Percentiles rank a stretch among this genome's conserved stretches.
These are phyloP conservation scores for Scheffersomyces lignosus DNA, from an alignment of 805 yeast species.

Conservation along the genomic window DNA sequence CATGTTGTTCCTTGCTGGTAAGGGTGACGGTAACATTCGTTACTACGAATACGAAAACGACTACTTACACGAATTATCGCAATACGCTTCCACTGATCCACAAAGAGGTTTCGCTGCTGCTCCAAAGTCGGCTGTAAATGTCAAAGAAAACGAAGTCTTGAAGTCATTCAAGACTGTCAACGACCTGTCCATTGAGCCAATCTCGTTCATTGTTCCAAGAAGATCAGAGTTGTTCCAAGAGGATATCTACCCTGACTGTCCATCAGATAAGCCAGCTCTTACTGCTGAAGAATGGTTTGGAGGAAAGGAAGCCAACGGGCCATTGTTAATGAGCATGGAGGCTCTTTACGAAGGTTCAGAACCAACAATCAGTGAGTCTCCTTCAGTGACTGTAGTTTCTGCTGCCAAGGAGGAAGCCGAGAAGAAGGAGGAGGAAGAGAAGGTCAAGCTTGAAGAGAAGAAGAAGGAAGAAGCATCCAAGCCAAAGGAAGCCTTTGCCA, in stretches of 20 bases:
- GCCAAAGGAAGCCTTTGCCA: constrained; percentile 9
- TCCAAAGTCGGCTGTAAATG: constrained; percentile 78
- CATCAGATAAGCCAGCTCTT: constrained; percentile 76
- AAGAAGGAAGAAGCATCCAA: constrained; percentile 9
- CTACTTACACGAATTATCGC: constrained; percentile 80
- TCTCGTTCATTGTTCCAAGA: constrained; percentile 92
- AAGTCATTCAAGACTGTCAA: constrained; percentile 84
- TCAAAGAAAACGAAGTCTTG: constrained; percentile 81
- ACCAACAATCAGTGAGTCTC: constrained; percentile 47
- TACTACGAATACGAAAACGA: constrained; percentile 89
- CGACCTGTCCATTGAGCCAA: constrained; percentile 83
- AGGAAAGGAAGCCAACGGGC: constrained; percentile 83
- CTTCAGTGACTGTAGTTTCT: constrained; percentile 31
- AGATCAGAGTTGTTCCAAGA: constrained; percentile 89
- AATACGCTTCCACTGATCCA: constrained; percentile 84
- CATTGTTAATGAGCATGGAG: constrained; percentile 73
- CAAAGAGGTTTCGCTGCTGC: constrained; percentile 94
- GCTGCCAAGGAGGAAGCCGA: constrained; percentile 22
- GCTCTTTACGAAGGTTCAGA: constrained; percentile 75
- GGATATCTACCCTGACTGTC: constrained; percentile 91
- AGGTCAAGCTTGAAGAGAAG: constrained; percentile 5
- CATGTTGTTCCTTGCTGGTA: constrained; percentile 87
- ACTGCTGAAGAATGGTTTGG: constrained; percentile 74
- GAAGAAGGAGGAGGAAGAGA: constrained; percentile 17
- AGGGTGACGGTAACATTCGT: constrained; percentile 97